Percentiles rank a stretch among this genome's conserved stretches.
phyloP scores from a whole-genome alignment of 495 filamentous ascomycete genomes.

The Neurospora sp. region DNA sequence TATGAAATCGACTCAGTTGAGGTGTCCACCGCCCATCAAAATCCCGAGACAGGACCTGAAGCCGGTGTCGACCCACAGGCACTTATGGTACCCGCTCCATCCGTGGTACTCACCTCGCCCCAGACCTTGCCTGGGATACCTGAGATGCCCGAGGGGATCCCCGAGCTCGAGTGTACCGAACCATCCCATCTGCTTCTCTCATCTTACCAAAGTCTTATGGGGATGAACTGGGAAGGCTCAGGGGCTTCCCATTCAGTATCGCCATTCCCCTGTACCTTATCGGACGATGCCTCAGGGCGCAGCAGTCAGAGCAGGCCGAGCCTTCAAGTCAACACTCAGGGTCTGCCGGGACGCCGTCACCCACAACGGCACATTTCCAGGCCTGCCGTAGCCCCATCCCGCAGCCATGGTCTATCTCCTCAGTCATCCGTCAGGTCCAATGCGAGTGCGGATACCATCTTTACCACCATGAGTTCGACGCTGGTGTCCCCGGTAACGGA shows the following conservation, averaged over 20 bases:
- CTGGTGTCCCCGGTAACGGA: constrained; percentile 23
- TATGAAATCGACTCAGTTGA: constrained; percentile 37
- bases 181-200: not conserved
- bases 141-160: not conserved
- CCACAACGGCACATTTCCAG: constrained; percentile 11
- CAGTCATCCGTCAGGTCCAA: constrained; percentile 32
- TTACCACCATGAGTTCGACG: constrained; percentile 7
- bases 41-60: constrained; percentile 5
- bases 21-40: constrained; percentile 4
- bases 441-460: constrained; percentile 23
- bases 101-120: not conserved
- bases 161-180: constrained; percentile 25
- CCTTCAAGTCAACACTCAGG: constrained; percentile 22
- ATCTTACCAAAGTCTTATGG: not conserved
- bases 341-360: constrained; percentile 15
- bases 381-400: constrained; percentile 6
- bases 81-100: constrained; percentile 8
- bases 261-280: not conserved
- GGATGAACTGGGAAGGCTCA: not conserved
- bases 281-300: constrained; percentile 3
- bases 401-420: constrained; percentile 26
- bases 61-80: constrained; percentile 22
- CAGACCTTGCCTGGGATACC: not conserved
- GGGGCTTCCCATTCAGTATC: not conserved
- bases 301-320: constrained; percentile 7